These are phyloP conservation scores for Saccharomyces hybrid DNA, from an alignment of 1,139 yeast species.

Conservation along the genomic window DNA sequence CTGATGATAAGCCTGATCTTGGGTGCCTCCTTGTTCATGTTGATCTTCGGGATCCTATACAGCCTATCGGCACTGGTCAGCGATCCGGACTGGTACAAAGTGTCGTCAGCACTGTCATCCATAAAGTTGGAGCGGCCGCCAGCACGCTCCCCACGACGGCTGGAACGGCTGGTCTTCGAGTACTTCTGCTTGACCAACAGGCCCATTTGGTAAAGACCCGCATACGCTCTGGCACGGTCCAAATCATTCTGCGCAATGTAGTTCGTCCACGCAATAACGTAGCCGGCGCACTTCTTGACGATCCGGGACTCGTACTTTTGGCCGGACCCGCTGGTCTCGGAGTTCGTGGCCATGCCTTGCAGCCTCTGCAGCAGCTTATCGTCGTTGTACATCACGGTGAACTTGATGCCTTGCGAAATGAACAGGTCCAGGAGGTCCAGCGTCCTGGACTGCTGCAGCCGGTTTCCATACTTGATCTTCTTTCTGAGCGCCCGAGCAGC, in stretches of 20 bases:
- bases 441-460: constrained; percentile 36
- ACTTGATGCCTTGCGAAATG: constrained; percentile 61
- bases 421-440: constrained; percentile 64
- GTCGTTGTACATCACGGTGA: constrained; percentile 53
- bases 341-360: constrained; percentile 35
- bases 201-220: constrained; percentile 1
- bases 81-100: constrained; percentile 12
- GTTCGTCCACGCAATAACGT: constrained; percentile 22
- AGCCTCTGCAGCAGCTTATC: constrained; percentile 62
- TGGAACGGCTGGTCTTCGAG: neutral
- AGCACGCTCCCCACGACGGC: neutral
- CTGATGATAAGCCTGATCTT: constrained; percentile 63
- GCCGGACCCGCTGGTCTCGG: constrained; percentile 18
- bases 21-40: constrained; percentile 66
- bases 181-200: neutral
- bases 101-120: constrained; percentile 42
- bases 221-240: constrained; percentile 2
- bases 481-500: constrained; percentile 89
- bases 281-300: constrained; percentile 16
- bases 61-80: constrained; percentile 34
- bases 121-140: constrained; percentile 33
- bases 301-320: constrained; percentile 17
- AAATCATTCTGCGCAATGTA: constrained; percentile 17
- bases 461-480: constrained; percentile 73
- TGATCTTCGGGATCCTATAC: constrained; percentile 59